A percentile compares a stretch with the other conserved stretches of the same genome.
These are phyloP conservation scores for Dentipellis fragilis DNA, from an alignment of 768 basidiomycete species.

Conservation along the genomic window DNA sequence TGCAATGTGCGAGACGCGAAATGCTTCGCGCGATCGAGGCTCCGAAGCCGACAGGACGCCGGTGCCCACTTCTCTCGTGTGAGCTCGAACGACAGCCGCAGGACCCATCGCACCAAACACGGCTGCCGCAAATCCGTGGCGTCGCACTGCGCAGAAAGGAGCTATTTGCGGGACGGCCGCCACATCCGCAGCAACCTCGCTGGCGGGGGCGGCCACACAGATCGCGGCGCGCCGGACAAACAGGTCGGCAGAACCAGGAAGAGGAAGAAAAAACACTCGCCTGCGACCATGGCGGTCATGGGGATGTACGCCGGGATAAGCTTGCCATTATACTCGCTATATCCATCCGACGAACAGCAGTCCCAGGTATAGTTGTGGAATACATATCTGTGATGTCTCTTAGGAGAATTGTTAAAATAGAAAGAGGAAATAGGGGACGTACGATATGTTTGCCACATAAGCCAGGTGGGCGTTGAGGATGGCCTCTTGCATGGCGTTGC, in stretches of 20 bases:
- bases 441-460: constrained; percentile 37
- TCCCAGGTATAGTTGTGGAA: constrained; percentile 51
- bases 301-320: constrained; percentile 42
- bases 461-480: constrained; percentile 42
- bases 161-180: not conserved
- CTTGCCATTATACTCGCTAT: constrained; percentile 34
- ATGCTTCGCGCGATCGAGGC: too few species aligned
- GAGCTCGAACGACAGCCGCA: too few species aligned
- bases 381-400: constrained; percentile 25
- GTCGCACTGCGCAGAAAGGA: too few species aligned
- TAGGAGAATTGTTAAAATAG: not conserved
- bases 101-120: too few species aligned
- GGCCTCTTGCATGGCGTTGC: constrained; percentile 52
- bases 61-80: too few species aligned
- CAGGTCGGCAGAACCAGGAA: too few species aligned
- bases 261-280: constrained; percentile 18
- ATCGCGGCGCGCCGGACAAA: too few species aligned
- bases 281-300: constrained; percentile 39
- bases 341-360: constrained; percentile 28
- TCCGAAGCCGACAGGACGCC: too few species aligned
- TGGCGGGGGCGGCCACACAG: not conserved
- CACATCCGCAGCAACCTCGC: not conserved
- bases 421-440: constrained; percentile 16
- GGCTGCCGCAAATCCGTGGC: too few species aligned
- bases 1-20: not conserved